A percentile compares a stretch with the other conserved stretches of the same genome.
Evolutionary conservation across 306 rosid species (phyloP).

Genomic region (Castanospermum australe): DNA sequence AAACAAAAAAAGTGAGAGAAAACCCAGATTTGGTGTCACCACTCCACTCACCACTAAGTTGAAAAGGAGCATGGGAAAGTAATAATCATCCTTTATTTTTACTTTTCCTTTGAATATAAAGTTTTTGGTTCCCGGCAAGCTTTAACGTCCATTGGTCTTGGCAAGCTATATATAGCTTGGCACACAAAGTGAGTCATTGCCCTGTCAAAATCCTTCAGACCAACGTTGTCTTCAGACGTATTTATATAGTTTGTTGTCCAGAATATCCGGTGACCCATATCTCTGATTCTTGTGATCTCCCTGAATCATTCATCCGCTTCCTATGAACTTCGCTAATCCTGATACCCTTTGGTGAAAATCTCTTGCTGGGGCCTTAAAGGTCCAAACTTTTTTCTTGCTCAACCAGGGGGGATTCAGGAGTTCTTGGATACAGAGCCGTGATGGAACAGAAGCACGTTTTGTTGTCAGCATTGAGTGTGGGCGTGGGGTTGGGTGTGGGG

Average conservation of each 20-base stretch:
- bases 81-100: neutral
- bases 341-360: constrained; percentile 30
- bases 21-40: constrained; percentile 22
- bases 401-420: too few species aligned
- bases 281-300: constrained; percentile 18
- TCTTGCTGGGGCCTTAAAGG: constrained; percentile 22
- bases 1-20: neutral
- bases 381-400: constrained; percentile 13
- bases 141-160: constrained; percentile 57
- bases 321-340: constrained; percentile 4
- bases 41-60: constrained; percentile 2
- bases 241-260: constrained; percentile 10
- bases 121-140: constrained; percentile 32
- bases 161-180: constrained; percentile 59
- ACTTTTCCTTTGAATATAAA: neutral
- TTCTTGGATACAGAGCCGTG: neutral
- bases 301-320: constrained; percentile 18
- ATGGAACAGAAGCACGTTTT: constrained; percentile 96
- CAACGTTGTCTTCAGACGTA: constrained; percentile 43
- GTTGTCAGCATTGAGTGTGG: constrained; percentile 92
- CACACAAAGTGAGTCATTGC: constrained; percentile 34
- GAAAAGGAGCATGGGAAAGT: neutral
- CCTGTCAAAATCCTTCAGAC: constrained; percentile 42
- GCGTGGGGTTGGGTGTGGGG: constrained; percentile 95
- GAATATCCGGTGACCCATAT: constrained; percentile 34